These are phyloP conservation scores for Tuber umbilicatum DNA, from an alignment of 495 filamentous ascomycete genomes.

Conservation along the genomic window DNA sequence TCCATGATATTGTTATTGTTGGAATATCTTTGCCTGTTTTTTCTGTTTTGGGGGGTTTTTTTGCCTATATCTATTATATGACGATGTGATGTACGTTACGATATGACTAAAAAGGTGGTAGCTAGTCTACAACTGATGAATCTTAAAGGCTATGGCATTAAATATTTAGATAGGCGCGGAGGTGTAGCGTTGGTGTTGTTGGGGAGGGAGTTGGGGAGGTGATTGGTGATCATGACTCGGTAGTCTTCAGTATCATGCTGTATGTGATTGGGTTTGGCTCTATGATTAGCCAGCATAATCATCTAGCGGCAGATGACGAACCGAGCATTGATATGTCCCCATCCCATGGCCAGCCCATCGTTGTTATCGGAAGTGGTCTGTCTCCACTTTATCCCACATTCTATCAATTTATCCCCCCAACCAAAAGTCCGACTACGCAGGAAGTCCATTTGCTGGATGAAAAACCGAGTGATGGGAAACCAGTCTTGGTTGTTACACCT, in stretches of 20 bases:
- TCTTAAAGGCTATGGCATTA: background rate
- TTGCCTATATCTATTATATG: background rate
- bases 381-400: background rate
- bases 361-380: background rate
- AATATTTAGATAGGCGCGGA: background rate
- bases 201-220: background rate
- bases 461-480: background rate
- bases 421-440: background rate
- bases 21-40: background rate
- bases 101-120: background rate
- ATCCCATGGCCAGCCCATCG: background rate
- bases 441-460: background rate
- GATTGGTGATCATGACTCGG: background rate
- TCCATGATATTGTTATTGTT: background rate
- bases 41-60: background rate
- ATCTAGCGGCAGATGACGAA: background rate
- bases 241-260: no score
- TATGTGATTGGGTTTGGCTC: background rate
- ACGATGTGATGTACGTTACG: background rate
- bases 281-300: background rate
- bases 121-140: slow-evolving; percentile 2
- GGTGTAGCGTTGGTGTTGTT: background rate
- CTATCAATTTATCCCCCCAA: background rate
- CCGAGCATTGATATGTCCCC: background rate
- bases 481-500: background rate